Evolutionary conservation across 1,139 yeast genomes (phyloP), one percentile per base, ranked within the genome.

Genomic region (Blastobotrys elegans): DNA sequence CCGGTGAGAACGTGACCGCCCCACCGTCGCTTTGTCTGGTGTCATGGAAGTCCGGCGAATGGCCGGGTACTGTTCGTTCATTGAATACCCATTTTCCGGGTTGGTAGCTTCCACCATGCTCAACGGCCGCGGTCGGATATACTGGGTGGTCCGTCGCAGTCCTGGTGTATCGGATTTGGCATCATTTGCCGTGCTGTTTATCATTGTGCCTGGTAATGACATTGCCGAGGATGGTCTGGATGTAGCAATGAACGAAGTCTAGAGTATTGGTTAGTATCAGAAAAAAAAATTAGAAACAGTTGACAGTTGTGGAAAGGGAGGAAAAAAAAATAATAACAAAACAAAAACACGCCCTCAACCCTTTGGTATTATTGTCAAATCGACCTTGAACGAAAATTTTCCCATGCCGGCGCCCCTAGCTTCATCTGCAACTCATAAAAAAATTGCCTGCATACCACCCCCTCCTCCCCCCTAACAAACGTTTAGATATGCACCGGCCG

Each of bases 31-130:
- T 20, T 39, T 14, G 14, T 14, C 3, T 32, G 36, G 8, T n/a
- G 27, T 24, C 5, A 24, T 5, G 8, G 27, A 24, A 10, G 27
- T 10, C 13, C 33, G 33, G 33, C 34, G 32, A 14, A 20, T 41
- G 22, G 38, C 38, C 6, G 44, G 44, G 32, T 32, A 41, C 18
- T 39, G 20, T 10, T 24, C 27, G 27, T 10, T 24, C 21, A 34
- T 34, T 4, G 24, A 34, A 18, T 17, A 16, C 8, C 18, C 38
- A 20, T 20, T 20, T 34, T 34, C 38, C 24, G 38, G 38, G 21
- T 16, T 5, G 24, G 16, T 8, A 41, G 32, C 22, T 4, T 14
- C 13, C 16, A 29, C n/a, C 35, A 39, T 29, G 17, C 44, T 41
- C 18, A 35, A 24, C 13, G 40, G 40, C 13, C 40, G 31, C 11